Percentiles rank a stretch among this genome's conserved stretches.
Evolutionary conservation across 768 basidiomycete species (phyloP).

Genomic region (Mycena amicta): DNA sequence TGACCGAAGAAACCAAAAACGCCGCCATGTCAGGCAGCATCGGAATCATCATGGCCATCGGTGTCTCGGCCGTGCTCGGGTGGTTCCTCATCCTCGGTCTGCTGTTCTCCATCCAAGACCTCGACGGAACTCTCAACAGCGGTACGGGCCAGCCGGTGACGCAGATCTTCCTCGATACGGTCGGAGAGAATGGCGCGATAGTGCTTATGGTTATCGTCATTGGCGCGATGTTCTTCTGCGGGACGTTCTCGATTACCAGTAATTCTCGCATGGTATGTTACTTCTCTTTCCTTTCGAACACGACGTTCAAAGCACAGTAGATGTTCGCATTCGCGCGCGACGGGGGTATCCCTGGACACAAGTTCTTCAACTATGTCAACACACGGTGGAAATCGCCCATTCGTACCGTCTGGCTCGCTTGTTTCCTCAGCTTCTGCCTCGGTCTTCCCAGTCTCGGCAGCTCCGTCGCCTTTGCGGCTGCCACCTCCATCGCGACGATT

Average conservation of each 20-base stretch:
- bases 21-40: constrained; percentile 68
- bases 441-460: constrained; percentile 75
- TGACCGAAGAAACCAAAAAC: constrained; percentile 79
- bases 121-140: constrained; percentile 54
- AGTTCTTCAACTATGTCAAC: constrained; percentile 68
- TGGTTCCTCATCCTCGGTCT: constrained; percentile 76
- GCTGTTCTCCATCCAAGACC: constrained; percentile 77
- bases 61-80: constrained; percentile 70
- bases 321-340: constrained; percentile 83
- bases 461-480: constrained; percentile 66
- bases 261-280: constrained; percentile 65
- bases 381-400: constrained; percentile 61
- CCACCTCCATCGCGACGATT: constrained; percentile 69
- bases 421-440: constrained; percentile 73
- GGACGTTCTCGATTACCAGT: constrained; percentile 76
- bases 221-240: constrained; percentile 76
- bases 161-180: constrained; percentile 78
- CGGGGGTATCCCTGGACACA: constrained; percentile 69
- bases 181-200: constrained; percentile 74
- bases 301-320: neutral
- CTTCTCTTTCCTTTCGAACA: neutral
- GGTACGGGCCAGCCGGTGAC: constrained; percentile 70
- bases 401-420: constrained; percentile 80
- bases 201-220: constrained; percentile 76
- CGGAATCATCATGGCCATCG: constrained; percentile 72